Evolutionary conservation across 208 protist genomes (phyloP).

Genomic region (Acanthamoeba culbertsoni): DNA sequence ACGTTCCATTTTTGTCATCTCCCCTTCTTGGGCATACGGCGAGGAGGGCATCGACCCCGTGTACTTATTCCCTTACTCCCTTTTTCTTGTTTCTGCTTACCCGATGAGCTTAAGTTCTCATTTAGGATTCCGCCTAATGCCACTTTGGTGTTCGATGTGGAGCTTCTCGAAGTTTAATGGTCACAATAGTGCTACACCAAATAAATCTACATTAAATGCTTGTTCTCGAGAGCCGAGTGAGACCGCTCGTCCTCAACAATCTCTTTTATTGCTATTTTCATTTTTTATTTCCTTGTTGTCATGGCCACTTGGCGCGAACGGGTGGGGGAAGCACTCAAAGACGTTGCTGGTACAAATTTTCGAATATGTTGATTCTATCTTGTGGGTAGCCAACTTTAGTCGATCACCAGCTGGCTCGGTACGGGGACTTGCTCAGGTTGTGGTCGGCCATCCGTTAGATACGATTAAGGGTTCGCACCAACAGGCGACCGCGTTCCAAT

Average conservation of each 20-base stretch:
- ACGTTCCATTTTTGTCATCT: constrained; percentile 35
- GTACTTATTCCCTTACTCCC: neutral
- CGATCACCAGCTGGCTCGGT: neutral
- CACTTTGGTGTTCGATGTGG: constrained; percentile 23
- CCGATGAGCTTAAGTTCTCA: too few species aligned
- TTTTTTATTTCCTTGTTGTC: neutral
- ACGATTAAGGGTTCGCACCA: constrained; percentile 29
- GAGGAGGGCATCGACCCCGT: neutral
- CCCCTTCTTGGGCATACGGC: constrained; percentile 28
- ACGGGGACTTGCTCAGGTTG: constrained; percentile 25
- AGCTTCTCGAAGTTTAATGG: constrained; percentile 33
- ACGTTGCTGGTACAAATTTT: neutral
- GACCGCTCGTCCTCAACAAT: too few species aligned
- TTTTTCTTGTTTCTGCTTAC: neutral
- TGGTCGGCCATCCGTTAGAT: constrained; percentile 31
- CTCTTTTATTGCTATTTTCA: too few species aligned
- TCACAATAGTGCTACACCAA: too few species aligned
- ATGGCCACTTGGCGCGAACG: neutral
- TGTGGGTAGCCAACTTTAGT: neutral
- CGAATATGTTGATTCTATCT: neutral
- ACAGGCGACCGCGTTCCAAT: neutral
- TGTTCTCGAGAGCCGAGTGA: too few species aligned
- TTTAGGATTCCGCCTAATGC: constrained; percentile 58
- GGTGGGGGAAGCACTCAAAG: neutral
- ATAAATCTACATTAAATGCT: too few species aligned